Percentiles rank a stretch among this genome's conserved stretches.
phyloP scores from a whole-genome alignment of 805 yeast species.

The Sugiyamaella valdiviana region DNA sequence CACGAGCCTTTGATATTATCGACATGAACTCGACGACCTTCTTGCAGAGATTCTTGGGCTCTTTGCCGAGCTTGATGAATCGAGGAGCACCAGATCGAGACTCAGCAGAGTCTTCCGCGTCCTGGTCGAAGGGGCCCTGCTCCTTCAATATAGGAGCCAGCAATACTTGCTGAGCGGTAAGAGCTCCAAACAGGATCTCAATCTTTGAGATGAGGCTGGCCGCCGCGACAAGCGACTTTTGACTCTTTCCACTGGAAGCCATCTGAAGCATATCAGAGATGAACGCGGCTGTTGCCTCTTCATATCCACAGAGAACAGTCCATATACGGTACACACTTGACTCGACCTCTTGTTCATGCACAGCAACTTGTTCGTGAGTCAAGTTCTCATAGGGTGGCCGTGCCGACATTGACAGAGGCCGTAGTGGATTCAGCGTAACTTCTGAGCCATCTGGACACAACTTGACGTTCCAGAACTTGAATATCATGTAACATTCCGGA shows the following conservation, averaged over 20 bases:
- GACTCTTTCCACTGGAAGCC: constrained; percentile 68
- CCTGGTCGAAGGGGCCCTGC: neutral
- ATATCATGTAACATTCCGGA: constrained; percentile 97
- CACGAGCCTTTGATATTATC: constrained; percentile 52
- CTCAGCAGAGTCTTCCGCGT: neutral
- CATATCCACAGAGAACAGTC: constrained; percentile 81
- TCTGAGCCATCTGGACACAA: constrained; percentile 37
- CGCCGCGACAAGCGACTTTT: constrained; percentile 61
- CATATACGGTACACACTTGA: constrained; percentile 59
- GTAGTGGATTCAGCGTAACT: constrained; percentile 13
- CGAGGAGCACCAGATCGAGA: neutral
- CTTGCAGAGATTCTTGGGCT: constrained; percentile 83
- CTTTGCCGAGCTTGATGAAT: constrained; percentile 34
- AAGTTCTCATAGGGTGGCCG: constrained; percentile 9
- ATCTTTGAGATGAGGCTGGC: constrained; percentile 66
- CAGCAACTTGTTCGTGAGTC: constrained; percentile 13
- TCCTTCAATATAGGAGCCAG: constrained; percentile 17
- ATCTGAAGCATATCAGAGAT: constrained; percentile 86
- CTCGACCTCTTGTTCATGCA: constrained; percentile 60
- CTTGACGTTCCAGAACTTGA: constrained; percentile 91
- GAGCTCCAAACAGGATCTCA: constrained; percentile 69
- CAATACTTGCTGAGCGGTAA: constrained; percentile 46
- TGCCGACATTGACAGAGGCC: constrained; percentile 15
- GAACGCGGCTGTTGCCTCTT: constrained; percentile 82
- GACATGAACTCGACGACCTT: constrained; percentile 87